Percentiles rank a stretch among this genome's conserved stretches.
These are phyloP conservation scores for Sarocladium oryzae DNA, from an alignment of 2,329 filamentous ascomycete genomes.

Conservation along the genomic window DNA sequence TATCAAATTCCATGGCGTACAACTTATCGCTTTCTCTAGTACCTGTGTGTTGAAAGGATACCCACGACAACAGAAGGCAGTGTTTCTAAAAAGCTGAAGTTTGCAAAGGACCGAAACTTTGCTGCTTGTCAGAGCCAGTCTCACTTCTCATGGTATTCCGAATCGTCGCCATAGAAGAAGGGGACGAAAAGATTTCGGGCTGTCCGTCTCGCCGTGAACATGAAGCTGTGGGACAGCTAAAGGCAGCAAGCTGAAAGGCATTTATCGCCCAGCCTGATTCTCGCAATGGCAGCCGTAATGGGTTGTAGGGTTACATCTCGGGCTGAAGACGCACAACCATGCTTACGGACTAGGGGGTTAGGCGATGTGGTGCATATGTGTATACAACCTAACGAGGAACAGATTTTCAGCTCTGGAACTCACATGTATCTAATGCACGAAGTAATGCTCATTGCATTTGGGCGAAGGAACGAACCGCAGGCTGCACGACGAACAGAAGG, in stretches of 20 bases:
- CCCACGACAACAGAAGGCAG: no score
- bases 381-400: no score
- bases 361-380: background rate
- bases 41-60: no score
- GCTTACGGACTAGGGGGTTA: background rate
- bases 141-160: no score
- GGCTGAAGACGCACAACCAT: background rate
- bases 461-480: no score
- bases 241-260: slow-evolving; percentile 1
- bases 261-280: background rate
- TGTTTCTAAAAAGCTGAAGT: no score
- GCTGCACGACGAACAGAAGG: no score
- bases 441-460: no score
- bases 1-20: background rate
- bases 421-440: background rate
- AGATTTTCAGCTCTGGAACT: background rate
- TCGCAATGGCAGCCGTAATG: slow-evolving; percentile 1
- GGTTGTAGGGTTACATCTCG: slow-evolving; percentile 1
- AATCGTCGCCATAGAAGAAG: background rate
- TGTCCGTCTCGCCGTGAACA: background rate
- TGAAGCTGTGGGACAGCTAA: background rate
- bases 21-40: no score
- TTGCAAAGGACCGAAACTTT: no score
- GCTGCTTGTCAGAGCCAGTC: no score
- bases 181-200: background rate